Conservation (phyloP, 768 basidiomycete genomes). For the Neoboletus brunneissimus region DNA sequence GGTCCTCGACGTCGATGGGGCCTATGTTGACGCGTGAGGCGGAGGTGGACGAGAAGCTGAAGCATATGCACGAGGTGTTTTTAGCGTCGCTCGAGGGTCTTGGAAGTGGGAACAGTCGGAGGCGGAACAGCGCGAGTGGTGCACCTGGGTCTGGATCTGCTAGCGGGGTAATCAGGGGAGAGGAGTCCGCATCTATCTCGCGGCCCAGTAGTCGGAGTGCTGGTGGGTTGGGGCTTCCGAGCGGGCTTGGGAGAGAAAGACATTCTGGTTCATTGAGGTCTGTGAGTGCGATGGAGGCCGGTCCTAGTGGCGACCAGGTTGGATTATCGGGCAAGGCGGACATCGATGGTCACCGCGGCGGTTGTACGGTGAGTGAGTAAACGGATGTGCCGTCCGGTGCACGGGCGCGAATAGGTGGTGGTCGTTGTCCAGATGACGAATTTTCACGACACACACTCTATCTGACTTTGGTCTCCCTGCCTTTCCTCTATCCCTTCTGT, state of each 20-base stretch:
- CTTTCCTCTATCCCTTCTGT: background rate
- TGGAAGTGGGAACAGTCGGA: conserved; percentile 36
- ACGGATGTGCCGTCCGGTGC: background rate
- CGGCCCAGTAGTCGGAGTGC: conserved; percentile 10
- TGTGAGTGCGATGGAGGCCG: conserved; percentile 19
- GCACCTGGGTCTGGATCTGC: conserved; percentile 12
- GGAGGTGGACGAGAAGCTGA: conserved; percentile 63
- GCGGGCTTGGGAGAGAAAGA: conserved; percentile 22
- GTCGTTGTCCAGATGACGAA: background rate
- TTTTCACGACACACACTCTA: background rate
- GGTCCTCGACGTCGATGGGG: conserved; percentile 33
- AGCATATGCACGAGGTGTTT: conserved; percentile 68
- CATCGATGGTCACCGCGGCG: conserved; percentile 20
- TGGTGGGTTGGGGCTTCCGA: conserved; percentile 11
- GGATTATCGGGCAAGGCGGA: conserved; percentile 41
- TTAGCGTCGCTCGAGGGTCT: conserved; percentile 61
- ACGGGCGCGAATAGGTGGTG: background rate
- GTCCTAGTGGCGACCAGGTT: conserved; percentile 28
- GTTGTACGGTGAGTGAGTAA: conserved; percentile 5
- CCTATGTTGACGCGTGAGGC: conserved; percentile 63
- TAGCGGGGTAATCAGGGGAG: conserved; percentile 8
- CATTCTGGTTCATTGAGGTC: conserved; percentile 34
- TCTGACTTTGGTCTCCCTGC: background rate
- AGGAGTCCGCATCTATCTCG: conserved; percentile 1
- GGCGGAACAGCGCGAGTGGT: conserved; percentile 18